Percentiles rank a stretch among this genome's conserved stretches.
Evolutionary conservation across 2,329 filamentous ascomycete genomes (phyloP).

Genomic region (Bipolaris zeicola): DNA sequence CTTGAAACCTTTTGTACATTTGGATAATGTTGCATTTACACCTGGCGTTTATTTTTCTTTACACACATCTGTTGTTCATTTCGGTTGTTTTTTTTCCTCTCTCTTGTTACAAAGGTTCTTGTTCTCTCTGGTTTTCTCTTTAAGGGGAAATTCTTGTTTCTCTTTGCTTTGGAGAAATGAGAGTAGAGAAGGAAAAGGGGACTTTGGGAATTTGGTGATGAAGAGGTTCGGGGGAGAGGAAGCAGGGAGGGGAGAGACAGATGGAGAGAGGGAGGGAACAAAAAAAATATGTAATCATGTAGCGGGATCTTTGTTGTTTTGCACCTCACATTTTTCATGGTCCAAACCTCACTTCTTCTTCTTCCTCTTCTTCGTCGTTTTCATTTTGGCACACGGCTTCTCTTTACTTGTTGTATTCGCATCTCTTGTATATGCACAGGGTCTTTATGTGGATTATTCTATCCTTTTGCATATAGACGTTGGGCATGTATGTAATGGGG

Average conservation of each 20-base stretch:
- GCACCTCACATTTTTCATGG: neutral
- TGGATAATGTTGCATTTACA: constrained; percentile 10
- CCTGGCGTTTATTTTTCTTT: constrained; percentile 1
- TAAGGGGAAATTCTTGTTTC: too few relatives aligned
- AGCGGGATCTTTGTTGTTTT: neutral
- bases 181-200: too few relatives aligned
- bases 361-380: too few relatives aligned
- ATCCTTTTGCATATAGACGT: neutral
- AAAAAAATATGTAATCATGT: neutral
- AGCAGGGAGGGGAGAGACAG: neutral
- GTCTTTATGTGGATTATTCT: neutral
- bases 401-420: neutral
- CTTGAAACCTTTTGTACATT: neutral
- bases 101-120: neutral
- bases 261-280: neutral
- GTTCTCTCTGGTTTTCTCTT: too few relatives aligned
- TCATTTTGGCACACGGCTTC: too few relatives aligned
- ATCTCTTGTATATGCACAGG: neutral
- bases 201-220: too few relatives aligned
- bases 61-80: neutral
- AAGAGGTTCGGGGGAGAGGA: too few relatives aligned
- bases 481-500: neutral
- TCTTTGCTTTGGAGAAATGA: too few relatives aligned
- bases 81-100: neutral
- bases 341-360: neutral